Conservation (phyloP, 2,329 filamentous ascomycete species). For the Apiospora phragmitis region DNA sequence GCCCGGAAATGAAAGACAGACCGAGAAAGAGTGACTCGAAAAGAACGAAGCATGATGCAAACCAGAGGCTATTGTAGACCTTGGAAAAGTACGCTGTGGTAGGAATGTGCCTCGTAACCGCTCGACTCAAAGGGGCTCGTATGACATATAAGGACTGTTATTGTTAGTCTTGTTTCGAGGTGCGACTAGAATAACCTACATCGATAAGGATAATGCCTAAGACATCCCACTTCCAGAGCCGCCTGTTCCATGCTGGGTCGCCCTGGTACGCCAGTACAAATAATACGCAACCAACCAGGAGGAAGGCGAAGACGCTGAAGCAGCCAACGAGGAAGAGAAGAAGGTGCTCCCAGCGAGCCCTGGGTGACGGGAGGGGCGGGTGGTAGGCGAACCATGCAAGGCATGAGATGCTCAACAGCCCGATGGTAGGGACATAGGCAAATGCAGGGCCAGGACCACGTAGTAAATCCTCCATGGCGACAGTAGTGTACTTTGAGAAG, state of each 20-base stretch:
- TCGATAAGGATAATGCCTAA: not conserved
- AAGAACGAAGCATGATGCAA: too few species aligned
- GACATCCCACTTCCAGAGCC: not conserved
- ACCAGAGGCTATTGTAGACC: too few species aligned
- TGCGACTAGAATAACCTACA: not conserved
- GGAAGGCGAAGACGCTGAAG: not conserved
- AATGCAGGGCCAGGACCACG: not conserved
- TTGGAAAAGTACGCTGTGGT: too few species aligned
- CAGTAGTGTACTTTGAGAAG: not conserved
- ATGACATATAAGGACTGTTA: not conserved
- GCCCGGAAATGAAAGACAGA: too few species aligned
- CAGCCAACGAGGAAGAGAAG: not conserved
- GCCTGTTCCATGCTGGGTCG: not conserved
- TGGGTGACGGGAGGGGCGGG: not conserved
- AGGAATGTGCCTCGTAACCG: too few species aligned
- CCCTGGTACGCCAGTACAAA: not conserved
- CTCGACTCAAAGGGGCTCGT: too few species aligned
- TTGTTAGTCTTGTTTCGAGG: not conserved
- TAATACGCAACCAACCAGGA: not conserved
- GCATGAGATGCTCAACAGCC: not conserved
- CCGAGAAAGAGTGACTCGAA: too few species aligned
- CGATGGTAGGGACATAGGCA: not conserved
- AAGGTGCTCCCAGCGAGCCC: not conserved
- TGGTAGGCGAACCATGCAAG: not conserved
- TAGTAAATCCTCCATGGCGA: not conserved